These are phyloP conservation scores for Exophiala alcalophila DNA, from an alignment of 2,329 filamentous ascomycete species.

Conservation along the genomic window DNA sequence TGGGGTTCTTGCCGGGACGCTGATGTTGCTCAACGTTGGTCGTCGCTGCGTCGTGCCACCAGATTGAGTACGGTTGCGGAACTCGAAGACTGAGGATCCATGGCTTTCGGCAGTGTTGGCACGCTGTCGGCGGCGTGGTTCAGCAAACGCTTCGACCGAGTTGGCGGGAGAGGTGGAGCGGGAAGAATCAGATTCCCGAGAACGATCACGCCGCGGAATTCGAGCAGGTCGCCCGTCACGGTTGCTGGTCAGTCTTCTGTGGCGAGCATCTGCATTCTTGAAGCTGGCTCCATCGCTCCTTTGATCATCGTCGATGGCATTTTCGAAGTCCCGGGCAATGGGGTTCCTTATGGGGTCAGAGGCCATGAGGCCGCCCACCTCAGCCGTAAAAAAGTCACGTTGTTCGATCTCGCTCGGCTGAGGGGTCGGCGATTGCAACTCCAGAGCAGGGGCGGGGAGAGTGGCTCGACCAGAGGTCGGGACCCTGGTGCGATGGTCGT, in stretches of 20 bases:
- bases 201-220: conserved; percentile 40
- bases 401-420: conserved; percentile 37
- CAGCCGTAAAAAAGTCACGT: conserved; percentile 43
- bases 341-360: conserved; percentile 26
- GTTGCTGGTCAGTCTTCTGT: conserved; percentile 27
- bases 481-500: conserved; percentile 70
- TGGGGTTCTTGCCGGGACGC: too few species aligned
- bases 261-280: conserved; percentile 37
- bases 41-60: conserved; percentile 62
- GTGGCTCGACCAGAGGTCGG: conserved; percentile 51
- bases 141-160: conserved; percentile 95
- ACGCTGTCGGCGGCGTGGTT: conserved; percentile 79
- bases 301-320: conserved; percentile 78
- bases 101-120: conserved; percentile 64
- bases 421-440: conserved; percentile 21
- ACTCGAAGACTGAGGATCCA: conserved; percentile 55
- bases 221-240: conserved; percentile 30
- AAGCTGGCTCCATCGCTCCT: conserved; percentile 36
- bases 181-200: conserved; percentile 53
- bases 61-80: conserved; percentile 64
- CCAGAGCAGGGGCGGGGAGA: conserved; percentile 39
- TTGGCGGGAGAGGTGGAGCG: conserved; percentile 85
- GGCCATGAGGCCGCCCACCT: conserved; percentile 20
- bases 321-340: conserved; percentile 78
- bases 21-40: conserved; percentile 58